phyloP scores from a whole-genome alignment of 352 stramenopile genomes.

The Phytopythium oedochilum region DNA sequence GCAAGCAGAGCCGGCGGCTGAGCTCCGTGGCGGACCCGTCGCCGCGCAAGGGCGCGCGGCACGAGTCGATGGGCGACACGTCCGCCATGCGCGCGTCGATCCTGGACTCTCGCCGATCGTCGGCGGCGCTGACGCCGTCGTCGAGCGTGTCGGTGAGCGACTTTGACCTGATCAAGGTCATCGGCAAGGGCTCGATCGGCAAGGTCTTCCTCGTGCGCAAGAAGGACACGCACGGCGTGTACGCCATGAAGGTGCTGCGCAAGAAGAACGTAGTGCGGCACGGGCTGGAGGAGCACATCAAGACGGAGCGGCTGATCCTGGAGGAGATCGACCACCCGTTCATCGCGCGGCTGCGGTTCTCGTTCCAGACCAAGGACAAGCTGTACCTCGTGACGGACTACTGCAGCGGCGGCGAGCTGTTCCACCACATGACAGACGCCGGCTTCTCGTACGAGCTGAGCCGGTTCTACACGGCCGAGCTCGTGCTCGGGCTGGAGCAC shows the following conservation, averaged over 20 bases:
- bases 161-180: slow-evolving; percentile 82
- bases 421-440: slow-evolving; percentile 95
- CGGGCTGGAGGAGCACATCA: slow-evolving; percentile 93
- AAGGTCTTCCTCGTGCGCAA: slow-evolving; percentile 89
- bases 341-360: slow-evolving; percentile 96
- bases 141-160: slow-evolving; percentile 72
- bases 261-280: slow-evolving; percentile 92
- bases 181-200: slow-evolving; percentile 82
- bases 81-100: slow-evolving; percentile 57
- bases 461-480: slow-evolving; percentile 95
- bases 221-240: slow-evolving; percentile 87
- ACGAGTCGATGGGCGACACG: slow-evolving; percentile 31
- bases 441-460: slow-evolving; percentile 64
- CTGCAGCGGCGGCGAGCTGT: slow-evolving; percentile 95
- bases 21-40: slow-evolving; percentile 22
- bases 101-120: slow-evolving; percentile 8
- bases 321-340: slow-evolving; percentile 97
- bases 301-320: slow-evolving; percentile 97
- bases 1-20: slow-evolving; percentile 47
- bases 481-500: slow-evolving; percentile 93
- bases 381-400: slow-evolving; percentile 90
- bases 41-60: slow-evolving; percentile 35
- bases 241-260: slow-evolving; percentile 99
- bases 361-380: slow-evolving; percentile 94
- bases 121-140: slow-evolving; percentile 19